These are phyloP conservation scores for Chrysoporthe deuterocubensis DNA, from an alignment of 2,329 filamentous ascomycete species.

Conservation along the genomic window DNA sequence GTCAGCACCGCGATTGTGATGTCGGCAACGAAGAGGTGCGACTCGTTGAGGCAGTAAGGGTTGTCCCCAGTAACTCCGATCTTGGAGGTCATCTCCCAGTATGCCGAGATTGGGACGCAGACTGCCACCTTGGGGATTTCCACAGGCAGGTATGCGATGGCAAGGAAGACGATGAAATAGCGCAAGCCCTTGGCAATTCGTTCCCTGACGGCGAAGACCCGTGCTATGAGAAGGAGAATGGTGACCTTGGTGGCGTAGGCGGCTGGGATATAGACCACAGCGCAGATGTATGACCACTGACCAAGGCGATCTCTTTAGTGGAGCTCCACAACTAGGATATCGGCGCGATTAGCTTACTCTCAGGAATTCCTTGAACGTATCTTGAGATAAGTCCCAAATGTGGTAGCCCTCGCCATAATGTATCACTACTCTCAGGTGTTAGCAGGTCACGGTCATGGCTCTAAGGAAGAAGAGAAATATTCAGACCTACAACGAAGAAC, in stretches of 20 bases:
- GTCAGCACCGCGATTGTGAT: constrained; percentile 39
- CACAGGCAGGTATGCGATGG: constrained; percentile 27
- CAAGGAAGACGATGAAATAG: constrained; percentile 28
- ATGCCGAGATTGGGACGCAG: constrained; percentile 32
- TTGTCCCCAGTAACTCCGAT: constrained; percentile 19
- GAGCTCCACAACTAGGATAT: neutral
- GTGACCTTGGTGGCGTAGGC: constrained; percentile 34
- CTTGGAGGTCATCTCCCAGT: constrained; percentile 31
- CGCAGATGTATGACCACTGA: constrained; percentile 27
- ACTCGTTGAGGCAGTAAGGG: constrained; percentile 37
- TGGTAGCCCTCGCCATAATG: constrained; percentile 12
- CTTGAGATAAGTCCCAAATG: constrained; percentile 4
- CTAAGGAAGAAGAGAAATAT: neutral
- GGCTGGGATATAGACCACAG: constrained; percentile 32
- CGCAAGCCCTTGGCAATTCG: constrained; percentile 29
- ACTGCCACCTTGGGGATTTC: constrained; percentile 29
- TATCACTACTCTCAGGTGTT: neutral
- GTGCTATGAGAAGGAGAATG: constrained; percentile 34
- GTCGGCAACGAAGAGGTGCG: constrained; percentile 40
- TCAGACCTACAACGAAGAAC: neutral
- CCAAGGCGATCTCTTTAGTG: neutral
- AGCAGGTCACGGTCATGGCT: neutral
- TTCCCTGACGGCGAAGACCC: constrained; percentile 32
- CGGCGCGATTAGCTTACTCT: neutral
- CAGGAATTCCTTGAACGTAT: neutral